Percentiles rank a stretch among this genome's conserved stretches.
Evolutionary conservation across 345 rosid genomes (phyloP).

Genomic region (Streptanthus diversifolius): DNA sequence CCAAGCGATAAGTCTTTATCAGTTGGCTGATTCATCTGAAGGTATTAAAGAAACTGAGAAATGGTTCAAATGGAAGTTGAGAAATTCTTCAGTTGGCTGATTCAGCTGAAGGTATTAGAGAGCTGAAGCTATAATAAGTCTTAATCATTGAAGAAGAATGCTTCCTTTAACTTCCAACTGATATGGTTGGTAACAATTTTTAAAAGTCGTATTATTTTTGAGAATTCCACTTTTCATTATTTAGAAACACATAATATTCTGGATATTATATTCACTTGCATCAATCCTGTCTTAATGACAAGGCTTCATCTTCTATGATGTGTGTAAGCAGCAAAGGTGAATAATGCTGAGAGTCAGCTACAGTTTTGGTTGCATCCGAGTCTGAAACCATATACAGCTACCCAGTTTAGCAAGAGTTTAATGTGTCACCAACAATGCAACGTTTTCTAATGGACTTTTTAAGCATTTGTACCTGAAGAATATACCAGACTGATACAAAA

Average conservation of each 20-base stretch:
- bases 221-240: neutral
- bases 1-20: no score
- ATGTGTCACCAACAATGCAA: neutral
- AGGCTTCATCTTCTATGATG: neutral
- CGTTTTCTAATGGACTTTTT: neutral
- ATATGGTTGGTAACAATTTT: neutral
- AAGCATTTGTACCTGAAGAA: constrained; percentile 14
- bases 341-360: neutral
- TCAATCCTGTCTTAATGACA: neutral
- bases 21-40: neutral
- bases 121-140: no score
- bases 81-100: neutral
- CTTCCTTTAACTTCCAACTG: no score
- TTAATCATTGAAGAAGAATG: no score
- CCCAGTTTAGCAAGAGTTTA: neutral
- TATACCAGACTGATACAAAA: constrained; percentile 9
- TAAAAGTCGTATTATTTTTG: neutral
- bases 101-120: neutral
- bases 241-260: neutral
- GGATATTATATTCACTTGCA: no score
- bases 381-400: constrained; percentile 15
- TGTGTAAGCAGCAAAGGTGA: constrained; percentile 1
- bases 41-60: no score
- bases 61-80: neutral
- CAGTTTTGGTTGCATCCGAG: constrained; percentile 12